Evolutionary conservation across 2,329 filamentous ascomycete genomes (phyloP).

Genomic region (Fusarium sp.): DNA sequence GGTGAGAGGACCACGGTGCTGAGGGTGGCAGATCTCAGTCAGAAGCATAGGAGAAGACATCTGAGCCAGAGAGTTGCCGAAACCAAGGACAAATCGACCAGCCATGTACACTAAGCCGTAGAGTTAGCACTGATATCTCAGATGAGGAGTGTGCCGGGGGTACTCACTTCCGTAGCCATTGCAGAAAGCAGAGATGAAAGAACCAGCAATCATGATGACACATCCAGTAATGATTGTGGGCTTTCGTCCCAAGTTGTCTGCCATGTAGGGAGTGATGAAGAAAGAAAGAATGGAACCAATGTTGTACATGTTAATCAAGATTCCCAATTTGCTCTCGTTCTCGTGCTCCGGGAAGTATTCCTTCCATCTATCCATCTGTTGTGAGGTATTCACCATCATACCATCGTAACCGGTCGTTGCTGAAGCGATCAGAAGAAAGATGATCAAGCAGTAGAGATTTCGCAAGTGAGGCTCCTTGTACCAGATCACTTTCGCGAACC

Average conservation of each 20-base stretch:
- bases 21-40: constrained; percentile 75
- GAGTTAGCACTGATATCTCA: not conserved
- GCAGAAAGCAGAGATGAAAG: constrained; percentile 56
- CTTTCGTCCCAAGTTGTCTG: constrained; percentile 58
- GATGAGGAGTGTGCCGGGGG: not conserved
- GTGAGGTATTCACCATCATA: constrained; percentile 70
- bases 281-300: constrained; percentile 62
- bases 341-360: constrained; percentile 59
- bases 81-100: constrained; percentile 64
- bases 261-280: constrained; percentile 60
- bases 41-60: constrained; percentile 73
- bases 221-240: constrained; percentile 59
- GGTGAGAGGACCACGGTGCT: constrained; percentile 74
- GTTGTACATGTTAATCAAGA: constrained; percentile 65
- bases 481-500: constrained; percentile 69
- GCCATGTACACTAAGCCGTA: constrained; percentile 51
- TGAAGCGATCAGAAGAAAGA: constrained; percentile 69
- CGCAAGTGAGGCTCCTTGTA: constrained; percentile 67
- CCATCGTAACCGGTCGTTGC: constrained; percentile 74
- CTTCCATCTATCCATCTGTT: constrained; percentile 68
- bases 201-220: constrained; percentile 60
- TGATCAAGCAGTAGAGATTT: constrained; percentile 65
- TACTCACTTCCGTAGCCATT: constrained; percentile 58
- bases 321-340: constrained; percentile 58
- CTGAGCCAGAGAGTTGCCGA: constrained; percentile 74